These are phyloP conservation scores for Leccinum rimulosum DNA, from an alignment of 768 basidiomycete genomes.

Conservation along the genomic window DNA sequence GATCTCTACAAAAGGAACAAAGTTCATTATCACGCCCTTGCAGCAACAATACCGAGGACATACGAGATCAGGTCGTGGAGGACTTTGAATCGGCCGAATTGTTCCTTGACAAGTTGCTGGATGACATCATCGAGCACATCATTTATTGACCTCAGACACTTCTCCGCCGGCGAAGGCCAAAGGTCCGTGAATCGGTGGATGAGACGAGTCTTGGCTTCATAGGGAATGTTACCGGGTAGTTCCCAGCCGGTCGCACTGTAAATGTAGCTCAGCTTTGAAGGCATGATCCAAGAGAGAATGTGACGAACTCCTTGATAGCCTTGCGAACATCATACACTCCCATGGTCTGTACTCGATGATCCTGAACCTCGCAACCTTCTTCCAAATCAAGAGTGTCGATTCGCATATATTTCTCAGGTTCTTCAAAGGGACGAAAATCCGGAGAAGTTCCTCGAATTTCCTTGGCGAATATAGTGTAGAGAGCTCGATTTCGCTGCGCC, in stretches of 20 bases:
- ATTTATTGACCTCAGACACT: no score
- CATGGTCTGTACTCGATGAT: conserved; percentile 15
- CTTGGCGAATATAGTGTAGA: conserved; percentile 34
- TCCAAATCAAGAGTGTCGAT: conserved; percentile 15
- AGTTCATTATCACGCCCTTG: background rate
- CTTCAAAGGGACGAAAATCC: conserved; percentile 37
- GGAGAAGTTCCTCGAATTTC: conserved; percentile 40
- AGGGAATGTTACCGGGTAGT: no score
- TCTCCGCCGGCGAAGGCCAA: no score
- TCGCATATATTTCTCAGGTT: conserved; percentile 3
- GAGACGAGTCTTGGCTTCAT: no score
- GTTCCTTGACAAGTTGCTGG: conserved; percentile 25
- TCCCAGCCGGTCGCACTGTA: no score
- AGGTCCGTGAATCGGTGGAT: no score
- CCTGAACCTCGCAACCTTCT: background rate
- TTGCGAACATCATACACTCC: conserved; percentile 35
- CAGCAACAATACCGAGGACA: conserved; percentile 4
- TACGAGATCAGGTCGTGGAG: conserved; percentile 39
- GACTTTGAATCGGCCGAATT: conserved; percentile 41
- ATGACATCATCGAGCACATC: no score
- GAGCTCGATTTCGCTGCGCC: conserved; percentile 33
- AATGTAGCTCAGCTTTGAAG: no score
- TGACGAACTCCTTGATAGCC: conserved; percentile 35
- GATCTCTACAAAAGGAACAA: conserved; percentile 19
- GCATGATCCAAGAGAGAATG: background rate